Percentiles rank a stretch among this genome's conserved stretches.
Evolutionary conservation across 202 grass and related monocot genomes (phyloP).

Genomic region (Schoenoplectus tabernaemontani): DNA sequence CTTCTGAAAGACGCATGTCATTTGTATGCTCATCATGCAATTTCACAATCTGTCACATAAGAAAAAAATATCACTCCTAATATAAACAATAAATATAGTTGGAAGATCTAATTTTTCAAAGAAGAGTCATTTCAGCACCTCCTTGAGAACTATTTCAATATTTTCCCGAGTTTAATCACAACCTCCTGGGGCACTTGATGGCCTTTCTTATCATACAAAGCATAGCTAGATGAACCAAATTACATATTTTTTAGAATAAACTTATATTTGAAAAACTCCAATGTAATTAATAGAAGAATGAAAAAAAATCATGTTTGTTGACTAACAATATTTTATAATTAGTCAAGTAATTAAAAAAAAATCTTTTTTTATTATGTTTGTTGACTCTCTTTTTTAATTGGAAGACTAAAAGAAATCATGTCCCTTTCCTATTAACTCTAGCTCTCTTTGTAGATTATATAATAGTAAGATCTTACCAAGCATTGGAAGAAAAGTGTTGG

Average conservation of each 20-base stretch:
- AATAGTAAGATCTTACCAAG: too few relatives aligned
- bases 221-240: slow-evolving; percentile 53
- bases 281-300: neutral
- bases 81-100: neutral
- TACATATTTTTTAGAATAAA: slow-evolving; percentile 17
- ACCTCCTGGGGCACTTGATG: slow-evolving; percentile 65
- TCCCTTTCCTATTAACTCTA: too few relatives aligned
- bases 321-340: too few relatives aligned
- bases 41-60: slow-evolving; percentile 39
- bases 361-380: too few relatives aligned
- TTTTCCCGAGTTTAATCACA: slow-evolving; percentile 77
- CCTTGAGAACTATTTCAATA: slow-evolving; percentile 85
- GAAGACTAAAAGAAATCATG: too few relatives aligned
- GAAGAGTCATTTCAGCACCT: slow-evolving; percentile 40
- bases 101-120: neutral
- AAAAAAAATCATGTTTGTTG: too few relatives aligned
- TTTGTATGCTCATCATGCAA: slow-evolving; percentile 61
- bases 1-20: slow-evolving; percentile 78
- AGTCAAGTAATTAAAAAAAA: too few relatives aligned
- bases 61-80: neutral
- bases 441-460: too few relatives aligned
- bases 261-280: neutral
- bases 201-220: slow-evolving; percentile 84
- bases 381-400: too few relatives aligned
- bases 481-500: too few relatives aligned